Conservation (phyloP, 805 yeast genomes). For the Candida orba region DNA sequence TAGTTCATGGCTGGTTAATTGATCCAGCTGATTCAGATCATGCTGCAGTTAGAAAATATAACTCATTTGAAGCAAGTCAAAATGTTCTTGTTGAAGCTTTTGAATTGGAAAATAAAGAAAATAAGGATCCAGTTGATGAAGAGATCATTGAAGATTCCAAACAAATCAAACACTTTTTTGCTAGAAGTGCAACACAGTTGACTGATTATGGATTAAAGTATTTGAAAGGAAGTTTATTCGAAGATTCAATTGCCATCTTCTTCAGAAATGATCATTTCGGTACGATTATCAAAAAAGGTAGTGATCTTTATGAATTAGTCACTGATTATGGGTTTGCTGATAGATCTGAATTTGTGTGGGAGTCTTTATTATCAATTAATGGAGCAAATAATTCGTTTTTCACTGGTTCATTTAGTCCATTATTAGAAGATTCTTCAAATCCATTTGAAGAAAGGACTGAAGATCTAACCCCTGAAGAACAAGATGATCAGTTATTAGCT, state of each 20-base stretch:
- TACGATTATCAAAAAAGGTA: constrained; percentile 49
- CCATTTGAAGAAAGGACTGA: constrained; percentile 16
- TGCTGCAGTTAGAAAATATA: constrained; percentile 31
- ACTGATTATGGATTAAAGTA: constrained; percentile 57
- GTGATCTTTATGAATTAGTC: constrained; percentile 53
- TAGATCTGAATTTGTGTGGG: constrained; percentile 67
- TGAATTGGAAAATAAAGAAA: constrained; percentile 25
- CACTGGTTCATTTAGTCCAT: constrained; percentile 56
- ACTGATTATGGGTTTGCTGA: constrained; percentile 62
- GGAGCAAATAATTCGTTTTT: constrained; percentile 68
- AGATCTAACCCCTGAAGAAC: constrained; percentile 19
- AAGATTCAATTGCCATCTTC: constrained; percentile 57
- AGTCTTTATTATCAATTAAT: constrained; percentile 54
- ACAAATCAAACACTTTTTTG: constrained; percentile 42
- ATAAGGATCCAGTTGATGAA: constrained; percentile 19
- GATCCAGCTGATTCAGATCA: constrained; percentile 33
- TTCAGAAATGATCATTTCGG: constrained; percentile 89
- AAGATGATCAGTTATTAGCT: constrained; percentile 37
- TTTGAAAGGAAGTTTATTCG: constrained; percentile 37
- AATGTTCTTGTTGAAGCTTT: constrained; percentile 43
- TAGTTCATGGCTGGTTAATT: constrained; percentile 85
- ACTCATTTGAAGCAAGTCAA: constrained; percentile 55
- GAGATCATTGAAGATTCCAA: constrained; percentile 28
- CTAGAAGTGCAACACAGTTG: constrained; percentile 64
- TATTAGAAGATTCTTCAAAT: constrained; percentile 16